phyloP scores from a whole-genome alignment of 176 grass and related monocot species.

The Cenchrus americanus region DNA sequence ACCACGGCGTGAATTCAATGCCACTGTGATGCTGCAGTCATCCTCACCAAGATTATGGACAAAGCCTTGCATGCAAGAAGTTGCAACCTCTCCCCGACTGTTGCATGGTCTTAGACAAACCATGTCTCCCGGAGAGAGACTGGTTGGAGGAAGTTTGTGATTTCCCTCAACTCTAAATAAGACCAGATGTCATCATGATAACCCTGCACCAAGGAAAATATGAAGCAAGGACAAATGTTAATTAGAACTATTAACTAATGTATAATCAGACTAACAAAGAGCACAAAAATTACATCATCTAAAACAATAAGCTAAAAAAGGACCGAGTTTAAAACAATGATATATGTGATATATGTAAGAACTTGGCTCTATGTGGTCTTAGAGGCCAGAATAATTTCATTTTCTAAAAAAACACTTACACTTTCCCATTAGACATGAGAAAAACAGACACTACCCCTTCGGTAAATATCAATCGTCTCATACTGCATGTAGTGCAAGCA shows the following conservation, averaged over 20 bases:
- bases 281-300: not conserved
- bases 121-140: slow-evolving; percentile 79
- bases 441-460: not conserved
- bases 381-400: too few relatives aligned
- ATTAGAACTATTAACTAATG: not conserved
- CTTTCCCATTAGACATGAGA: not conserved
- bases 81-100: slow-evolving; percentile 61
- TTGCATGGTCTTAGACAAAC: slow-evolving; percentile 88
- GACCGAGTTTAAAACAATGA: not conserved
- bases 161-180: slow-evolving; percentile 74
- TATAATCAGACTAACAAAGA: not conserved
- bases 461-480: slow-evolving; percentile 1
- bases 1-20: slow-evolving; percentile 69
- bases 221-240: not conserved
- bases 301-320: not conserved
- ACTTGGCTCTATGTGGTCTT: too few relatives aligned
- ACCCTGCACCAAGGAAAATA: slow-evolving; percentile 53
- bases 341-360: not conserved
- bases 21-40: slow-evolving; percentile 76
- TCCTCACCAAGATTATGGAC: slow-evolving; percentile 79
- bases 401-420: not conserved
- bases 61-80: slow-evolving; percentile 78
- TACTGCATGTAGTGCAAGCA: not conserved
- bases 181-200: slow-evolving; percentile 74
- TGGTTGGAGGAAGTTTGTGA: slow-evolving; percentile 77